Evolutionary conservation across 2,329 filamentous ascomycete species (phyloP).

Genomic region (Fusarium sp.): DNA sequence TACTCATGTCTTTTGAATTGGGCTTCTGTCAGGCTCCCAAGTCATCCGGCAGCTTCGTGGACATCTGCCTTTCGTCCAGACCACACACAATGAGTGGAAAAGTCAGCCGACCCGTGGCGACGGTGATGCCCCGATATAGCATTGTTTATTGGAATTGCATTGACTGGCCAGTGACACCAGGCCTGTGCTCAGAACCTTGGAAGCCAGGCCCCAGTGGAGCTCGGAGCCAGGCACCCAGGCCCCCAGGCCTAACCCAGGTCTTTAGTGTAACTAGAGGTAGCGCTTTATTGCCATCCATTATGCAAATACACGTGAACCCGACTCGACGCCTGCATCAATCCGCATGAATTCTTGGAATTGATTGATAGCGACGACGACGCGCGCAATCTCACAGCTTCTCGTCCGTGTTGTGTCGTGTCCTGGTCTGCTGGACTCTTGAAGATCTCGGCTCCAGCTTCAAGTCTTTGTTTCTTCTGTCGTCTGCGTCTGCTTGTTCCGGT

Average conservation of each 20-base stretch:
- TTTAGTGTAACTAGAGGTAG: neutral
- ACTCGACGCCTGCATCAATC: conserved; percentile 30
- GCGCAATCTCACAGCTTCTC: conserved; percentile 39
- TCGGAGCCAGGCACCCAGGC: conserved; percentile 11
- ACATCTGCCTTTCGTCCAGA: conserved; percentile 8
- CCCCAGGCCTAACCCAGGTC: neutral
- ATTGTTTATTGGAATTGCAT: conserved; percentile 12
- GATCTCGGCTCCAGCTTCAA: conserved; percentile 18
- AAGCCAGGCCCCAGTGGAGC: conserved; percentile 19
- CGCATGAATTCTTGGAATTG: conserved; percentile 46
- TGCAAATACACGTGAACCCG: conserved; percentile 43
- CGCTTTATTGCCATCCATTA: conserved; percentile 10
- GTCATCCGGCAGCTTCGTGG: conserved; percentile 14
- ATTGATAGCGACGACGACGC: conserved; percentile 43
- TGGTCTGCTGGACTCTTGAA: conserved; percentile 36
- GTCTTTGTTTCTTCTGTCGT: conserved; percentile 16
- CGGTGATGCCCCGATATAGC: conserved; percentile 35
- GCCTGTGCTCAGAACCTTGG: conserved; percentile 18
- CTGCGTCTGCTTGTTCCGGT: conserved; percentile 6
- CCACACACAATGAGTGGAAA: conserved; percentile 11
- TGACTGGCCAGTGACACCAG: conserved; percentile 34
- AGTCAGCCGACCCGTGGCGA: conserved; percentile 36
- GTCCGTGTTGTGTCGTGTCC: conserved; percentile 18
- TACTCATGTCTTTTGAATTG: conserved; percentile 60
- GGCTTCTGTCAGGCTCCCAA: conserved; percentile 19